Evolutionary conservation across 2,329 filamentous ascomycete species (phyloP).

Genomic region (Huntiella moniliformis): DNA sequence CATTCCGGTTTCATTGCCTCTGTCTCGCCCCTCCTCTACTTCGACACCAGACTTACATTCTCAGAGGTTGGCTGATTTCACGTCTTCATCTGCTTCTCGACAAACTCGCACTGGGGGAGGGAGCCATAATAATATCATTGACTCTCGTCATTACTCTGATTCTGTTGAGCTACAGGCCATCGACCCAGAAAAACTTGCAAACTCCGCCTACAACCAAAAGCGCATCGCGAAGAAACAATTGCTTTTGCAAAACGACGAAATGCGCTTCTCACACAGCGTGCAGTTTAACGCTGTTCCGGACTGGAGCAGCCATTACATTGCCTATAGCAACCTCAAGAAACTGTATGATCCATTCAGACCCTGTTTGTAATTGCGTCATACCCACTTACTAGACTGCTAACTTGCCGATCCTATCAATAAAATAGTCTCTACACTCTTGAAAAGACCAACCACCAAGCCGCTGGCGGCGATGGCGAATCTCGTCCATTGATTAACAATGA

Average conservation of each 20-base stretch:
- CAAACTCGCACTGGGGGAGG: constrained; percentile 10
- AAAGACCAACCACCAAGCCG: constrained; percentile 44
- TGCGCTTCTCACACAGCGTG: constrained; percentile 99
- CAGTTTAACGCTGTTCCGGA: constrained; percentile 99
- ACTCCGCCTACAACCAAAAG: constrained; percentile 23
- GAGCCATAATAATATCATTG: not conserved
- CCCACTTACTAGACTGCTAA: constrained; percentile 13
- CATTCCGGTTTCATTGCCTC: constrained; percentile 18
- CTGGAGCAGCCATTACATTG: constrained; percentile 96
- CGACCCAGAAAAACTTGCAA: constrained; percentile 17
- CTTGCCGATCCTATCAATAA: not conserved
- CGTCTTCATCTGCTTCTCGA: constrained; percentile 6
- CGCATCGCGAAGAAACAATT: constrained; percentile 45
- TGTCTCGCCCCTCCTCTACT: constrained; percentile 23
- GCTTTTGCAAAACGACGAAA: constrained; percentile 61
- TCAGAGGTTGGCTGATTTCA: not conserved
- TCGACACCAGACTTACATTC: not conserved
- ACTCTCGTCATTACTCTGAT: constrained; percentile 11
- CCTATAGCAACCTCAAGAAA: constrained; percentile 98
- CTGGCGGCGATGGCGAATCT: constrained; percentile 55
- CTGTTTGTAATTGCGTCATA: not conserved
- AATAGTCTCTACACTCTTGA: constrained; percentile 83
- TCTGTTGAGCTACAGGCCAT: constrained; percentile 22
- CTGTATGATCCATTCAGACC: constrained; percentile 38
- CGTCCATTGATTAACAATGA: constrained; percentile 59